Evolutionary conservation across 2,329 filamentous ascomycete species (phyloP), one percentile per base, ranked within the genome.

Genomic region (Dichotomopilus funicola): DNA sequence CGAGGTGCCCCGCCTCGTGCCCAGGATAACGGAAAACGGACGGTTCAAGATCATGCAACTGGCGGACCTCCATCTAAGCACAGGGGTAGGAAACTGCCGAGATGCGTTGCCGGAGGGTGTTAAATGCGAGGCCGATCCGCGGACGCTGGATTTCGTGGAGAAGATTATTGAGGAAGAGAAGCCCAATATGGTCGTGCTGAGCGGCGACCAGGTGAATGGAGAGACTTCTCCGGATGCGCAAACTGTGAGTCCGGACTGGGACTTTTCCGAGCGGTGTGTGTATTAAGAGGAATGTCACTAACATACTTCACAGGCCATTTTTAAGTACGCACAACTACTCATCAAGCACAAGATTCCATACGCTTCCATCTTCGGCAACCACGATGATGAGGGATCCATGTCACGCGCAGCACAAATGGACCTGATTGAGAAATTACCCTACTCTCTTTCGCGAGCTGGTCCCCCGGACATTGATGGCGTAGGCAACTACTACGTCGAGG

Each of bases 41-140:
- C 90, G 87, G 64, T 97, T 97, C 76, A 97, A 97, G 76, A 96
- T 99, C 61, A 84, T 99, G 80, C 94, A 99, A 72, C 78, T 95
- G 54, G 88, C 91, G n/a, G 94, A 99, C 73, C 74, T 97, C 59
- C 94, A 99, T 71, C 74, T 99, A 54, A 92, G 90, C 66, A 99
- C 94, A 2, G 94, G 92, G 8, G 78, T 91, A 5, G 94, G 94
- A 8, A 73, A 73, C 45, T 99, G 94, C 67, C 84, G 94, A 61
- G 91, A 99, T 64, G 83, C 90, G n/a, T 79, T 92, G 62, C 91
- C 91, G 0, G 80, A 83, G 59, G 80, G 85, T 5, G 88, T 86
- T 9, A 82, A 84, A 64, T 99, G 94, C 70, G 89, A 96, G 66
- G 94, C 94, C 1, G 94, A 99, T 68, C 85, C 90, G 12, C 81